phyloP scores from a whole-genome alignment of 805 yeast genomes.

The Candida loeiensis region DNA sequence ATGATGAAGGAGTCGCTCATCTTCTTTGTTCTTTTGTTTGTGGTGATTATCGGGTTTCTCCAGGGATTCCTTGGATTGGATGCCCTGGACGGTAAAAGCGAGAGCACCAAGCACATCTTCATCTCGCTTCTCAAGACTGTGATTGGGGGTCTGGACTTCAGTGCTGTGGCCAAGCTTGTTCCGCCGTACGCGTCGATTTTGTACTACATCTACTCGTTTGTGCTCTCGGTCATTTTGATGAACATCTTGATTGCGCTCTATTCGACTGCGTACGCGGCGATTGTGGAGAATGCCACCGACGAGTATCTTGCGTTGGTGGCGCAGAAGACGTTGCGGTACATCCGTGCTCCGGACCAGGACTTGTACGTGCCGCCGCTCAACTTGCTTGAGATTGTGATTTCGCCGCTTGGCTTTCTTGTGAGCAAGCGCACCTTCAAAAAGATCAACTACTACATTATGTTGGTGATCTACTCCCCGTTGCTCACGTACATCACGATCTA shows the following conservation, averaged over 20 bases:
- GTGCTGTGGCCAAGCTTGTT: conserved; percentile 65
- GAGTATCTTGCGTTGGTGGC: conserved; percentile 84
- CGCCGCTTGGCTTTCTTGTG: conserved; percentile 33
- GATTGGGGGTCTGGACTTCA: conserved; percentile 71
- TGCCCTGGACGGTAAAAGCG: conserved; percentile 80
- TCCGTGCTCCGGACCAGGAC: conserved; percentile 84
- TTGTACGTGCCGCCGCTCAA: conserved; percentile 86
- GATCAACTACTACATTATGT: conserved; percentile 57
- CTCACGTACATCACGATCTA: conserved; percentile 55
- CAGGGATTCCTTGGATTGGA: conserved; percentile 88
- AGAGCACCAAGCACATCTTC: conserved; percentile 63
- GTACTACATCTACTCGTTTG: conserved; percentile 73
- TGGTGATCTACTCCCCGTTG: conserved; percentile 64
- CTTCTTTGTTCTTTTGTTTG: conserved; percentile 68
- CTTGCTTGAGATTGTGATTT: conserved; percentile 52
- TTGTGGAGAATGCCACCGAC: conserved; percentile 77
- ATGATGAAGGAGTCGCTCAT: conserved; percentile 87
- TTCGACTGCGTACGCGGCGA: conserved; percentile 77
- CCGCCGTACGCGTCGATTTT: conserved; percentile 83
- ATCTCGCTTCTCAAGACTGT: conserved; percentile 67
- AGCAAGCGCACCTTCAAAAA: conserved; percentile 29
- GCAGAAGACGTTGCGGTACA: conserved; percentile 75
- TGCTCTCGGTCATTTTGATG: conserved; percentile 69
- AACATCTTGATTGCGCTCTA: conserved; percentile 82
- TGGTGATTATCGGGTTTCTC: conserved; percentile 74